Evolutionary conservation across 208 protist genomes (phyloP).

Genomic region (Crithidia mellificae): DNA sequence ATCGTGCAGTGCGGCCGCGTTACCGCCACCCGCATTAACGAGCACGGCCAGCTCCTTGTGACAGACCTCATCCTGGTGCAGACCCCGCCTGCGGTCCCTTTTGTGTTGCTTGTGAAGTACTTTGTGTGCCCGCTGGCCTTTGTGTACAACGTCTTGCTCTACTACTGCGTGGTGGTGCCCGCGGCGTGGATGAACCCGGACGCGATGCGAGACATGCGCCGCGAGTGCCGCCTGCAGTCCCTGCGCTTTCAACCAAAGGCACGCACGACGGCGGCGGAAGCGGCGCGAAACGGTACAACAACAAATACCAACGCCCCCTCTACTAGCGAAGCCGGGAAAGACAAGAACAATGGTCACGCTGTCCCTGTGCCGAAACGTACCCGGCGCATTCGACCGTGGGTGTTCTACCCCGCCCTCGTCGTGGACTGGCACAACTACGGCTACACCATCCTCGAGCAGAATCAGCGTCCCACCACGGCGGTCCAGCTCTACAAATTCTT

Average conservation of each 20-base stretch:
- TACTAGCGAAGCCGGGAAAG: background rate
- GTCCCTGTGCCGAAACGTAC: background rate
- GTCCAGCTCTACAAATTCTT: conserved; percentile 71
- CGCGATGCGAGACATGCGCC: conserved; percentile 60
- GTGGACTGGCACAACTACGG: conserved; percentile 95
- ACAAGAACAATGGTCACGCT: background rate
- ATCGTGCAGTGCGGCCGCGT: conserved; percentile 45
- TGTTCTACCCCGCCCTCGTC: conserved; percentile 64
- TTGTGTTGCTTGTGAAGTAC: conserved; percentile 78
- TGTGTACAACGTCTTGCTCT: conserved; percentile 60
- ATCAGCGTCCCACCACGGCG: conserved; percentile 44
- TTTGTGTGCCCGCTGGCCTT: conserved; percentile 57
- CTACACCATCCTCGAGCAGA: conserved; percentile 79
- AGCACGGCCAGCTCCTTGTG: conserved; percentile 65
- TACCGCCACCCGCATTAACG: conserved; percentile 67
- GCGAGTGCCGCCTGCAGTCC: conserved; percentile 39
- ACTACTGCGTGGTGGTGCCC: conserved; percentile 76
- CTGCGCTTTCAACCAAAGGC: conserved; percentile 1
- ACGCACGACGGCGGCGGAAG: background rate
- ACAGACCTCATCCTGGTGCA: conserved; percentile 73
- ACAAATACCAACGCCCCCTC: background rate
- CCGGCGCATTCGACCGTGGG: conserved; percentile 14
- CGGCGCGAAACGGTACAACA: background rate
- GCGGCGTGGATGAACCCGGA: conserved; percentile 62
- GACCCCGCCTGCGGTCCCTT: conserved; percentile 85